Conservation (phyloP, 257 asterid genomes). For the Solanum sejunctum region DNA sequence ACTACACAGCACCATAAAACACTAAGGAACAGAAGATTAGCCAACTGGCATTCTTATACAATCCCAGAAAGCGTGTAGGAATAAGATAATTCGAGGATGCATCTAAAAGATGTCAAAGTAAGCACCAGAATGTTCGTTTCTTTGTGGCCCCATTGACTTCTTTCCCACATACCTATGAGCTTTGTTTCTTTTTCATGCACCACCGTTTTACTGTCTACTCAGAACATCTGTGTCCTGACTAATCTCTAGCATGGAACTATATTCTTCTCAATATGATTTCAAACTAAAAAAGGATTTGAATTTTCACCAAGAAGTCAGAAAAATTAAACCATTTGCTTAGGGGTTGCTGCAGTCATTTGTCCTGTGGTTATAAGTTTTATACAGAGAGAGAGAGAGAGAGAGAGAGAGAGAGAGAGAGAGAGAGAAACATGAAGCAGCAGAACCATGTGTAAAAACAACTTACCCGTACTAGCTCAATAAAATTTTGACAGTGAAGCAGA, state of each 20-base stretch:
- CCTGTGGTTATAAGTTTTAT: not conserved
- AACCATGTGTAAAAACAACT: slow-evolving; percentile 5
- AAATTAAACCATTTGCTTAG: not conserved
- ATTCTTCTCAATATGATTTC: not conserved
- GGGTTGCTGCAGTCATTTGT: not conserved
- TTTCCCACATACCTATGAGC: not conserved
- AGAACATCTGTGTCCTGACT: not conserved
- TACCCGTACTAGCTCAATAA: slow-evolving; percentile 95
- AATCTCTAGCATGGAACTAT: not conserved
- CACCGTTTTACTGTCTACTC: not conserved
- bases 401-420: not conserved
- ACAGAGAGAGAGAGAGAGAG: not conserved
- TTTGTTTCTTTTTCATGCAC: not conserved
- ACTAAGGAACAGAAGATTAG: not conserved
- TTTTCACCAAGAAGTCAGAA: not conserved
- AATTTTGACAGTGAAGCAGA: slow-evolving; percentile 79
- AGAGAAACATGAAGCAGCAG: not conserved
- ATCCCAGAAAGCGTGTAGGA: not conserved
- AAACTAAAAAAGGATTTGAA: not conserved
- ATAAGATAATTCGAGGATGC: not conserved
- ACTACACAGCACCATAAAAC: not conserved
- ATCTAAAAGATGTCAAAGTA: not conserved
- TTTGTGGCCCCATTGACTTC: not conserved
- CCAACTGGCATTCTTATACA: not conserved
- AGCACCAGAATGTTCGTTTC: not conserved